Conservation (phyloP, 176 grass and related monocot genomes). For the Dactylis glomerata region DNA sequence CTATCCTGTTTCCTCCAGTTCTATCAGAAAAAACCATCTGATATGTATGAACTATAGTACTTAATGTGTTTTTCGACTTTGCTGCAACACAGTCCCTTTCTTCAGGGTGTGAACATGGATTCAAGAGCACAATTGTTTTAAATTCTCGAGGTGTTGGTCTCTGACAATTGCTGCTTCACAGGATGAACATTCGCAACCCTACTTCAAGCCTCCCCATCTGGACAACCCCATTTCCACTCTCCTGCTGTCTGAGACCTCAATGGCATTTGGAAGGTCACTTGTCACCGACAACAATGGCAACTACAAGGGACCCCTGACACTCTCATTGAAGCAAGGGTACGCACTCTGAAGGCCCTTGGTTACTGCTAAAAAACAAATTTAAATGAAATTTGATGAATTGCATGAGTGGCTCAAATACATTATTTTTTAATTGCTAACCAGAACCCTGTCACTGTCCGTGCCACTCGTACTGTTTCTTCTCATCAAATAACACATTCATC, state of each 20-base stretch:
- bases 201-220: conserved; percentile 95
- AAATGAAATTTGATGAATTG: neutral
- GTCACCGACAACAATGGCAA: conserved; percentile 92
- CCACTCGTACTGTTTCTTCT: neutral
- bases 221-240: conserved; percentile 97
- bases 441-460: neutral
- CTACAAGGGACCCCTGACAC: conserved; percentile 86
- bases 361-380: neutral
- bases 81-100: neutral
- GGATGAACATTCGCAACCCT: conserved; percentile 95
- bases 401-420: neutral
- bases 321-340: conserved; percentile 92
- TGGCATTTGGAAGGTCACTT: conserved; percentile 87
- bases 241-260: conserved; percentile 78
- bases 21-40: neutral
- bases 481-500: neutral
- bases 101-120: neutral
- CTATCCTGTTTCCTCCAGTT: neutral
- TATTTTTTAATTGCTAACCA: neutral
- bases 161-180: conserved; percentile 33
- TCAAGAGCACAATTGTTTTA: neutral
- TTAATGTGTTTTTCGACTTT: too few species aligned
- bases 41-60: neutral
- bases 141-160: neutral
- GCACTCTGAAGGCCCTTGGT: conserved; percentile 15